These are phyloP conservation scores for Aspergillus saccharolyticus DNA, from an alignment of 495 filamentous ascomycete species.

Conservation along the genomic window DNA sequence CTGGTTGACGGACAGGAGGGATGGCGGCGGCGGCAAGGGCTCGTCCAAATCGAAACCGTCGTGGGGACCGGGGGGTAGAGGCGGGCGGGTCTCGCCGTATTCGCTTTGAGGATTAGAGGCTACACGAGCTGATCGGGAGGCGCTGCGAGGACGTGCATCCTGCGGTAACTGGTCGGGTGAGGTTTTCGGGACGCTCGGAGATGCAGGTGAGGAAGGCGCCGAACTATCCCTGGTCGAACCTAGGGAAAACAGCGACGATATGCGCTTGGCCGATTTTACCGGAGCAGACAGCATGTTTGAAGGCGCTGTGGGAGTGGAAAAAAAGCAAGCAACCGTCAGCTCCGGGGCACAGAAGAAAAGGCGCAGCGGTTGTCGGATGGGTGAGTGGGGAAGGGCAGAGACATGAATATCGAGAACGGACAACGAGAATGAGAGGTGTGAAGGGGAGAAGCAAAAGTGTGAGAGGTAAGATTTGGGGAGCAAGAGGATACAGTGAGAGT, in stretches of 20 bases:
- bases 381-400: conserved; percentile 1
- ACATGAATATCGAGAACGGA: conserved; percentile 5
- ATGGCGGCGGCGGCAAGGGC: conserved; percentile 39
- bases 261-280: conserved; percentile 46
- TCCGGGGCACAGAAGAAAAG: conserved; percentile 6
- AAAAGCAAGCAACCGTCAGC: conserved; percentile 9
- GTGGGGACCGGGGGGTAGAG: conserved; percentile 23
- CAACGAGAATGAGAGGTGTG: background rate
- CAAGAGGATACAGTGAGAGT: conserved; percentile 2
- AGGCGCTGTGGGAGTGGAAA: conserved; percentile 10
- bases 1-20: conserved; percentile 39
- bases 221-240: conserved; percentile 34
- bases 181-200: conserved; percentile 19
- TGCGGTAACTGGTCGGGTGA: conserved; percentile 24
- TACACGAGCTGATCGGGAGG: conserved; percentile 35
- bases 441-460: conserved; percentile 10
- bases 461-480: conserved; percentile 8
- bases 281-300: conserved; percentile 44
- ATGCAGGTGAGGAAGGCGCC: conserved; percentile 23
- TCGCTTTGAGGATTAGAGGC: conserved; percentile 32
- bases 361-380: background rate
- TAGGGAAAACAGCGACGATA: conserved; percentile 45
- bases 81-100: conserved; percentile 25
- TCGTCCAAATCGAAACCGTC: conserved; percentile 32
- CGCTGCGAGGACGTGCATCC: conserved; percentile 28